phyloP scores from a whole-genome alignment of 1,139 yeast genomes.

The Saccharomycopsis phalli region DNA sequence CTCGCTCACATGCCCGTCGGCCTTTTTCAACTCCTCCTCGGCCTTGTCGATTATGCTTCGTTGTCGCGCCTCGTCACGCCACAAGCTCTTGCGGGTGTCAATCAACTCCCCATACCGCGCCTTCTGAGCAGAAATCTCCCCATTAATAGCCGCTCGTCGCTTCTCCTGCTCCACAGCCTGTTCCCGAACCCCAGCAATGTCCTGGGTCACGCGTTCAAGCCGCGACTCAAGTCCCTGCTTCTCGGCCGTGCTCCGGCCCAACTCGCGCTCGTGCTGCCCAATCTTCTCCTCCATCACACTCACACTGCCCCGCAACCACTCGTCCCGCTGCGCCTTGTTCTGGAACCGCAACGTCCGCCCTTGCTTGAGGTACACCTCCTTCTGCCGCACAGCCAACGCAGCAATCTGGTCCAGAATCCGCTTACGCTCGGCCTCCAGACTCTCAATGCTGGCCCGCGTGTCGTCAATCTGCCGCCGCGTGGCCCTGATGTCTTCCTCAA shows the following conservation, averaged over 20 bases:
- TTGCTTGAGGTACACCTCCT: slow-evolving; percentile 63
- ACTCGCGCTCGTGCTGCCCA: slow-evolving; percentile 23
- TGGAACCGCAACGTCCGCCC: slow-evolving; percentile 59
- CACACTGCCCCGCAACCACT: slow-evolving; percentile 54
- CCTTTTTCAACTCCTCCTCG: slow-evolving; percentile 44
- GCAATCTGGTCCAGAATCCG: slow-evolving; percentile 34
- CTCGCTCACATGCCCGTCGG: slow-evolving; percentile 53
- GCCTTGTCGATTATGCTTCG: slow-evolving; percentile 49
- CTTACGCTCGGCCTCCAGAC: slow-evolving; percentile 37
- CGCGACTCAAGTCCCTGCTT: slow-evolving; percentile 8
- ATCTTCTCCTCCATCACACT: slow-evolving; percentile 30
- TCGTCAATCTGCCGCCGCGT: slow-evolving; percentile 37
- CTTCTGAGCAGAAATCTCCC: slow-evolving; percentile 32
- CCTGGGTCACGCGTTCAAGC: not conserved
- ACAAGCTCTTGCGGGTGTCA: slow-evolving; percentile 61
- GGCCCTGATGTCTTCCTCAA: slow-evolving; percentile 31
- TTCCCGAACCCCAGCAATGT: not conserved
- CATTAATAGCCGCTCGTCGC: slow-evolving; percentile 31
- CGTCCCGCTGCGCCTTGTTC: slow-evolving; percentile 51
- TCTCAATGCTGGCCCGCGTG: slow-evolving; percentile 36
- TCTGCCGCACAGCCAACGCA: slow-evolving; percentile 44
- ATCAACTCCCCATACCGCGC: slow-evolving; percentile 36
- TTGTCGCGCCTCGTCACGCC: slow-evolving; percentile 72
- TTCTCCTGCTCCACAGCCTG: slow-evolving; percentile 25
- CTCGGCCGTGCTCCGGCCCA: slow-evolving; percentile 21